phyloP scores from a whole-genome alignment of 495 filamentous ascomycete species.

The Usnea hakonensis region DNA sequence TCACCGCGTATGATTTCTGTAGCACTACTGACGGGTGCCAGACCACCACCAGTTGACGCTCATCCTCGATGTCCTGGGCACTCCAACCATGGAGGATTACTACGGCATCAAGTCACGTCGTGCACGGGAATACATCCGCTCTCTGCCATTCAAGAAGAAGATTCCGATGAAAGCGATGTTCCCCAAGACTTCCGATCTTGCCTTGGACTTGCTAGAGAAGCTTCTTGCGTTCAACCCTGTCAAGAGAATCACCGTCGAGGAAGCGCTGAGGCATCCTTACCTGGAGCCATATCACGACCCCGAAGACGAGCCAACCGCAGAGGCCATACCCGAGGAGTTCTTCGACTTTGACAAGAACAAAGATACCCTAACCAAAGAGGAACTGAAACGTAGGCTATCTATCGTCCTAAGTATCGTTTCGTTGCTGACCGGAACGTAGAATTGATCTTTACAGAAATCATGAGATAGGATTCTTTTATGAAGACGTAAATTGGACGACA shows the following conservation, averaged over 20 bases:
- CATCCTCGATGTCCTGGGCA: slow-evolving; percentile 95
- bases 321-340: slow-evolving; percentile 95
- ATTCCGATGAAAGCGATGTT: slow-evolving; percentile 96
- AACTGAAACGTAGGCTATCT: slow-evolving; percentile 68
- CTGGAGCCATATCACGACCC: slow-evolving; percentile 98
- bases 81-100: slow-evolving; percentile 99
- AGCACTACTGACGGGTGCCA: slow-evolving; percentile 32
- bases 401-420: slow-evolving; percentile 1
- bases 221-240: slow-evolving; percentile 96
- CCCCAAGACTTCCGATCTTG: slow-evolving; percentile 90
- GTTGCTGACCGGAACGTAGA: slow-evolving; percentile 38
- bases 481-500: neutral
- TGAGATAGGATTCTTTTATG: slow-evolving; percentile 57
- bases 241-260: slow-evolving; percentile 96
- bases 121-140: slow-evolving; percentile 97
- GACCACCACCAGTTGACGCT: slow-evolving; percentile 98
- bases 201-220: slow-evolving; percentile 90
- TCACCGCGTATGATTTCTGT: neutral
- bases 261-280: slow-evolving; percentile 95
- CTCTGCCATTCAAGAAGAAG: slow-evolving; percentile 99
- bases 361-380: slow-evolving; percentile 96
- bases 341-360: slow-evolving; percentile 99
- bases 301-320: slow-evolving; percentile 94
- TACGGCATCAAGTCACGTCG: slow-evolving; percentile 99
- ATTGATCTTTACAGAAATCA: slow-evolving; percentile 96